Base-by-base conservation (phyloP, 2,329 filamentous ascomycete genomes). In the Allantophomopsis cytisporea region DNA sequence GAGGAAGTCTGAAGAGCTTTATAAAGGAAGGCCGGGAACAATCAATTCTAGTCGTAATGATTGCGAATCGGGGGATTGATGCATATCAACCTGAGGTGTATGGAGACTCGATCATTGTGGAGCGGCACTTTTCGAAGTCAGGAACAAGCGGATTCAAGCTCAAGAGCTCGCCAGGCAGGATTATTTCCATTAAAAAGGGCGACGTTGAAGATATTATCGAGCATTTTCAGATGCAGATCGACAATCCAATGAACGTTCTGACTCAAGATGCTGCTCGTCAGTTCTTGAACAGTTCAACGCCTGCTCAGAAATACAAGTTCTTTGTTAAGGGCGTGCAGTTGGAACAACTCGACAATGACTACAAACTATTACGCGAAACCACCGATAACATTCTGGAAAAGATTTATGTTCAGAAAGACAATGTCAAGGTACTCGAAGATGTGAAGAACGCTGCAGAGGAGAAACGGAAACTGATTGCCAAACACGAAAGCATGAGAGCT, bases 231-330 rank as follows among this genome's bases (percentile, higher is more conserved):
- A 66, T 98, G 33, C 89, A 96, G 57, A 86, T 98, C 41, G 89
- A 96, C 54, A 98, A 98, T 50, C 91, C 91, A 1, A 80, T 98
- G 64, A 96, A 93, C 43, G 83, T 96, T 6, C 69, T 98, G 14
- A 94, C 88, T 1, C 91, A 98, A 58, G 91, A 98, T 55, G 87
- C 88, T 59, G 91, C 91, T 10, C 78, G 91, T 10, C 83, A 94
- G 42, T 98, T 98, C 51, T 70, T 98, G 34, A 94, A 89, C 53
- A 75, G 80, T 30, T 89, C 91, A 11, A 83, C 77, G 2, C 75
- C 87, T 0, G 65, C 73, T 3, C 79, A 89, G 43, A 98, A 98
- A 57, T 98, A 96, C 67, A 91, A 85, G 49, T 95, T 95, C 53
- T 98, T 98, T 54, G 73, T 94, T 43, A 86, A 88, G 50, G 91